phyloP scores from a whole-genome alignment of 495 filamentous ascomycete genomes.

The Immersiella caudata region DNA sequence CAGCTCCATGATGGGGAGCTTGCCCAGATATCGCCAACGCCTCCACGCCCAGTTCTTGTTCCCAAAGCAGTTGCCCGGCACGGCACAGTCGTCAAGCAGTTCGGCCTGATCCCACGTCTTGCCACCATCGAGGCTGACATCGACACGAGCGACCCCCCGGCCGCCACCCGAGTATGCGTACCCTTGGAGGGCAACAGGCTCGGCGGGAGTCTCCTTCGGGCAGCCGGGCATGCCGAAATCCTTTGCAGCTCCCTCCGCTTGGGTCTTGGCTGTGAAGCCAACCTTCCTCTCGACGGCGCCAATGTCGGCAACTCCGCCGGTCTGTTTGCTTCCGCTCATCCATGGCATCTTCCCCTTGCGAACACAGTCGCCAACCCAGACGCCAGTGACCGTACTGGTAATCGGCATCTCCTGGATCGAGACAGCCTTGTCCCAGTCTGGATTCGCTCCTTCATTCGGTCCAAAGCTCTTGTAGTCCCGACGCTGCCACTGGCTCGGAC shows the following conservation, averaged over 20 bases:
- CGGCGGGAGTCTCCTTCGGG: conserved; percentile 15
- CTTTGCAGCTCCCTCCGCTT: not conserved
- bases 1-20: conserved; percentile 20
- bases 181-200: conserved; percentile 51
- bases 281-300: conserved; percentile 25
- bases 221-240: not conserved
- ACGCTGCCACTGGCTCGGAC: conserved; percentile 60
- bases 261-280: conserved; percentile 21
- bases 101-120: conserved; percentile 56
- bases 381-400: conserved; percentile 53
- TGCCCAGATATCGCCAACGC: conserved; percentile 50
- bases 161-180: conserved; percentile 66
- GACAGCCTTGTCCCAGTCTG: conserved; percentile 57
- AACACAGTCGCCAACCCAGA: conserved; percentile 40
- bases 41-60: conserved; percentile 59
- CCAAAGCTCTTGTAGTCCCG: conserved; percentile 67
- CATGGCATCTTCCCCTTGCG: conserved; percentile 62
- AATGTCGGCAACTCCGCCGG: conserved; percentile 22
- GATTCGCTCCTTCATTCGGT: conserved; percentile 55
- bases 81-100: conserved; percentile 47
- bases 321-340: conserved; percentile 18
- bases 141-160: conserved; percentile 56
- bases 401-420: conserved; percentile 66
- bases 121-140: conserved; percentile 59
- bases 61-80: conserved; percentile 30